Base-by-base conservation (phyloP, 2,329 filamentous ascomycete species). In the Pestalotiopsis sp. region DNA sequence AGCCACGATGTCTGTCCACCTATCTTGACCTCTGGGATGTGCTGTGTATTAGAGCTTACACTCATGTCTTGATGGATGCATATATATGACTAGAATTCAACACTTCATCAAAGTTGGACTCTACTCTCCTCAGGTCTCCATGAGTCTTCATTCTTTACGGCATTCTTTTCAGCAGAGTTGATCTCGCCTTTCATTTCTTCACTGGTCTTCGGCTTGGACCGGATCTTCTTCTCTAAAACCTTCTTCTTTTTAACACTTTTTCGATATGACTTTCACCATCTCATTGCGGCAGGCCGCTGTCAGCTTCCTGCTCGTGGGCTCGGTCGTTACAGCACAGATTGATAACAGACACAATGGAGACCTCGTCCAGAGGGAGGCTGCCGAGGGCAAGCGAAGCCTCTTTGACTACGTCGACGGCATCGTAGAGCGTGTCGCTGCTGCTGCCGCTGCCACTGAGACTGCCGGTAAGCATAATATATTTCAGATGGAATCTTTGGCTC, bases 251-350 rank as follows among this genome's bases (percentile, higher is more conserved):
- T 25, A 5, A 23, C 17, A n/a, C 52, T 14, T 14, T 14, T 14
- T 39, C n/a, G 41, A 57, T n/a, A 39, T 56, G 20, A 4, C 27
- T 39, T 66, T 66, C 52, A 58, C 14, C 38, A 17, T 59, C 25
- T 59, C 64, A 36, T 36, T 66, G 49, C 64, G 52, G 64, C 64
- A 66, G 49, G 64, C 64, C 52, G 64, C 64, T 25, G 14, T 66
- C 31, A 25, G 45, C 9, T 20, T 66, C n/a, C n/a, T 66, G 25
- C 31, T 59, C 1, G 4, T 41, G 31, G 59, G 38, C 64, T 39
- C 49, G 9, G 64, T 59, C 27, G n/a, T 38, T 38, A 36, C 27
- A 11, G 36, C 14, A 7, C 64, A 59, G 49, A 13, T 59, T 20
- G 36, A 23, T 9, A 52, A 39, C 31, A 31, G 23, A 11, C 17